Base-by-base conservation (phyloP, 768 basidiomycete genomes). In the Candolleomyces aberdarensis region DNA sequence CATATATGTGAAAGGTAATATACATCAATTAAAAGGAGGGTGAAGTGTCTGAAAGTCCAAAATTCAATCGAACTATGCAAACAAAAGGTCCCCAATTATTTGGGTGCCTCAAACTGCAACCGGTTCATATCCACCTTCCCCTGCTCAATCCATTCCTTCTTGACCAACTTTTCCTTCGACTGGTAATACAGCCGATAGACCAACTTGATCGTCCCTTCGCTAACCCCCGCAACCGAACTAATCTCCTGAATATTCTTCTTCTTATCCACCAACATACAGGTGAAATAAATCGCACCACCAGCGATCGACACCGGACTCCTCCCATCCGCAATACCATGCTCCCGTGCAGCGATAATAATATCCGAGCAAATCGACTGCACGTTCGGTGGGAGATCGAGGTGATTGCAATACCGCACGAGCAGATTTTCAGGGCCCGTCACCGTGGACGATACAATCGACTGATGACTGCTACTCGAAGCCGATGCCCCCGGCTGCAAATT, bases 301-400 rank as follows among this genome's bases (percentile, higher is more conserved):
- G 96, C 97, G 65, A 99, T 95, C n/a, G 97, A 97, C 56, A 98
- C 92, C 1, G 96, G 96, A 67, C 88, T 93, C 63, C 97, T 82
- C 26, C 97, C 97, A 70, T 95, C 94, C 39, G 95, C 94, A 63
- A 96, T 89, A 47, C 93, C 92, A 65, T 90, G 83, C 63, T 90
- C 83, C 56, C 93, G 84, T 14, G 92, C 91, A 32, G 85, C 84
- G 59, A 89, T 72, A 63, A 94, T 92, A 71, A 95, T 89, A 63
- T 94, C 90, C 19, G 85, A 79, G 70, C 91, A 92, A 44, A 93
- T 91, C 26, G 87, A 82, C 72, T 96, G 92, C 59, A 96, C 83
- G 62, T 85, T 89, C 39, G 90, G 78, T 1, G 92, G 89, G 39
- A 97, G 80, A 66, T 91, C 92, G 62, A 97, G 83, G 69, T 95